phyloP scores from a whole-genome alignment of 1,139 yeast species.

The Williopsis jadinii region DNA sequence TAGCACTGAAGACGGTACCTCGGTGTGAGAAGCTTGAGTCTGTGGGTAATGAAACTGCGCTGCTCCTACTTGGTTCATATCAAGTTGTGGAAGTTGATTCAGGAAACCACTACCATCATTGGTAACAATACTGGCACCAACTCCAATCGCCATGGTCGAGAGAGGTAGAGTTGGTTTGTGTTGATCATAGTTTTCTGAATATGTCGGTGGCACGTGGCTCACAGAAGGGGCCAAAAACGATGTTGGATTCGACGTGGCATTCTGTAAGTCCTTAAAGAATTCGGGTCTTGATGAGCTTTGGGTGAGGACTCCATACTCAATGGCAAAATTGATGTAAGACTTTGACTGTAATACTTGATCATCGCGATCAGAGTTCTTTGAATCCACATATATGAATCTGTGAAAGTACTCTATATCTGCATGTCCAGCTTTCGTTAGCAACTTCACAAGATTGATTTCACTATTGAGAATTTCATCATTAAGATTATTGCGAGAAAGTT shows the following conservation, averaged over 20 bases:
- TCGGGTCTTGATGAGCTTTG: slow-evolving; percentile 8
- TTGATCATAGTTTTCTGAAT: neutral
- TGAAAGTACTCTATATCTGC: slow-evolving; percentile 21
- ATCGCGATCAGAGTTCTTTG: slow-evolving; percentile 4
- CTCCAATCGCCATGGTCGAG: neutral
- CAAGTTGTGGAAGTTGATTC: no score
- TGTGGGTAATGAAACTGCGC: no score
- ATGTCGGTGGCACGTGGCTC: no score
- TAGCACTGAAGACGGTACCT: no score
- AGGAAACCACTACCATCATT: neutral
- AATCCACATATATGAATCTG: slow-evolving; percentile 13
- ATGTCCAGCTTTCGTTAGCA: slow-evolving; percentile 20
- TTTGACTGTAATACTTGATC: slow-evolving; percentile 16
- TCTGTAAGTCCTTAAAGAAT: slow-evolving; percentile 5
- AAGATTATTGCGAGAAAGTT: slow-evolving; percentile 9
- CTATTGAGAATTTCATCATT: slow-evolving; percentile 8
- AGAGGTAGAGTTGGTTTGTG: neutral
- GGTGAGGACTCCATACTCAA: slow-evolving; percentile 16
- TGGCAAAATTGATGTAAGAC: slow-evolving; percentile 19
- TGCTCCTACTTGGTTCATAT: no score
- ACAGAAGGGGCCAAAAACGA: no score
- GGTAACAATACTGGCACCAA: neutral
- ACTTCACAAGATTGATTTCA: slow-evolving; percentile 15
- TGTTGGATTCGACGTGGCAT: no score
- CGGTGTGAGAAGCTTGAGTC: no score